phyloP scores from a whole-genome alignment of 2,329 filamentous ascomycete species.

The Fusarium sp. region DNA sequence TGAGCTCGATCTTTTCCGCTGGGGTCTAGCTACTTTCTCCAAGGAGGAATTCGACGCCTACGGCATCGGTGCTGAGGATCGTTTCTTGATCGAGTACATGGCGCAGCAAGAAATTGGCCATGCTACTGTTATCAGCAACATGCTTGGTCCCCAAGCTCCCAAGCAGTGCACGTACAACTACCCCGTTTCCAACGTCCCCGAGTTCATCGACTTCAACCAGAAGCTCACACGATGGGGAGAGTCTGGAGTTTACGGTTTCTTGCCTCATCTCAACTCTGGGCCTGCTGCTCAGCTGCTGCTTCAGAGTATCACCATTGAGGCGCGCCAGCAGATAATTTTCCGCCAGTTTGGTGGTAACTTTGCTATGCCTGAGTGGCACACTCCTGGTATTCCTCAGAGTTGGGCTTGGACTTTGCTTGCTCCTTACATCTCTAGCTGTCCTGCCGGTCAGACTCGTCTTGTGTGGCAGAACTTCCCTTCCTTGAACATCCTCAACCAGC shows the following conservation, averaged over 20 bases:
- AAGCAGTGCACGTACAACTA: slow-evolving; percentile 86
- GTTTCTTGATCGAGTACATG: slow-evolving; percentile 81
- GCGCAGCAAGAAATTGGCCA: slow-evolving; percentile 81
- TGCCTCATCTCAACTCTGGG: slow-evolving; percentile 80
- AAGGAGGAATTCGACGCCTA: slow-evolving; percentile 75
- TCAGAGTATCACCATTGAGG: slow-evolving; percentile 82
- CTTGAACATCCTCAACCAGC: slow-evolving; percentile 78
- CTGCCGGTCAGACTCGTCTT: slow-evolving; percentile 76
- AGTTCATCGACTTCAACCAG: slow-evolving; percentile 86
- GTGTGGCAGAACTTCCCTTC: slow-evolving; percentile 88
- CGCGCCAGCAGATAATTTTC: slow-evolving; percentile 86
- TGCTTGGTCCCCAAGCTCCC: slow-evolving; percentile 77
- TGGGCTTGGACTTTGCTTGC: slow-evolving; percentile 87
- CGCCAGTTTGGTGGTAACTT: slow-evolving; percentile 83
- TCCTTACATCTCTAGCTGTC: slow-evolving; percentile 83
- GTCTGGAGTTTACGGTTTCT: slow-evolving; percentile 82
- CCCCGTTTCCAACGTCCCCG: slow-evolving; percentile 77
- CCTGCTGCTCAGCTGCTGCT: slow-evolving; percentile 78
- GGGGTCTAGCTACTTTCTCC: slow-evolving; percentile 76
- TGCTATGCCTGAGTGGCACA: slow-evolving; percentile 87
- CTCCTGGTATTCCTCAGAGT: slow-evolving; percentile 81
- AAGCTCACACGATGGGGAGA: slow-evolving; percentile 87
- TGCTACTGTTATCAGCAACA: slow-evolving; percentile 80
- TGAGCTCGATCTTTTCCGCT: slow-evolving; percentile 84
- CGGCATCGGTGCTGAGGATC: slow-evolving; percentile 76